Conservation (phyloP, 495 filamentous ascomycete genomes). For the Pyrenula massariospora region DNA sequence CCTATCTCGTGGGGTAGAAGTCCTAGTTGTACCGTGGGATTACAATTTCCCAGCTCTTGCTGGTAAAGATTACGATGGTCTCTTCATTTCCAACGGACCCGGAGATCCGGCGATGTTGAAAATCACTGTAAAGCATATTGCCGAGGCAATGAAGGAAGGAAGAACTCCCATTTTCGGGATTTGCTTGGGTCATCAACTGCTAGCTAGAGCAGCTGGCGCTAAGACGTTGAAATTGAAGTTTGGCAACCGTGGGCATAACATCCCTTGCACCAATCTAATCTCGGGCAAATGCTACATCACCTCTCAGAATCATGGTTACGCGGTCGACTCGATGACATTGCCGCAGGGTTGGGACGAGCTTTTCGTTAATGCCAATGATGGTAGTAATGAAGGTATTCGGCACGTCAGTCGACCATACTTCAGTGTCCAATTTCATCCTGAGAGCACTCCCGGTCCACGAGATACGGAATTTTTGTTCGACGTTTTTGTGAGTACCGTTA, state of each 20-base stretch:
- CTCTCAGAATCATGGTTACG: constrained; percentile 86
- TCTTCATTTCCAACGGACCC: constrained; percentile 96
- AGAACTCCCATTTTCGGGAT: constrained; percentile 81
- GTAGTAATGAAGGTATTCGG: constrained; percentile 93
- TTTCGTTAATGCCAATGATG: constrained; percentile 96
- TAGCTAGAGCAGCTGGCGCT: constrained; percentile 81
- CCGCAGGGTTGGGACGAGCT: constrained; percentile 78
- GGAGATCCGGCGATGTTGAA: constrained; percentile 83
- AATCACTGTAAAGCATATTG: constrained; percentile 63
- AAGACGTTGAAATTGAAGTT: constrained; percentile 94
- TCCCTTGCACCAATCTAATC: constrained; percentile 89
- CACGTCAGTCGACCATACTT: constrained; percentile 80
- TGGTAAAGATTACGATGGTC: constrained; percentile 78
- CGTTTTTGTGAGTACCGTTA: constrained; percentile 82
- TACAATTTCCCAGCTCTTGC: constrained; percentile 71
- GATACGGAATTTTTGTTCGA: constrained; percentile 96
- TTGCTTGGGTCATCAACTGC: constrained; percentile 73
- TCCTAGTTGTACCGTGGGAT: constrained; percentile 90
- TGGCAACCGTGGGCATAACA: constrained; percentile 96
- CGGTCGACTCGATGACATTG: constrained; percentile 69
- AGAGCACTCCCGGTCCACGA: constrained; percentile 89
- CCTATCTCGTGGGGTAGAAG: constrained; percentile 81
- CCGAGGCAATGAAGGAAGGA: constrained; percentile 57
- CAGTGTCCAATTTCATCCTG: constrained; percentile 97
- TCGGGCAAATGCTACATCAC: constrained; percentile 97